These are phyloP conservation scores for Yamadazyma sp. DNA, from an alignment of 1,139 yeast species.

Conservation along the genomic window DNA sequence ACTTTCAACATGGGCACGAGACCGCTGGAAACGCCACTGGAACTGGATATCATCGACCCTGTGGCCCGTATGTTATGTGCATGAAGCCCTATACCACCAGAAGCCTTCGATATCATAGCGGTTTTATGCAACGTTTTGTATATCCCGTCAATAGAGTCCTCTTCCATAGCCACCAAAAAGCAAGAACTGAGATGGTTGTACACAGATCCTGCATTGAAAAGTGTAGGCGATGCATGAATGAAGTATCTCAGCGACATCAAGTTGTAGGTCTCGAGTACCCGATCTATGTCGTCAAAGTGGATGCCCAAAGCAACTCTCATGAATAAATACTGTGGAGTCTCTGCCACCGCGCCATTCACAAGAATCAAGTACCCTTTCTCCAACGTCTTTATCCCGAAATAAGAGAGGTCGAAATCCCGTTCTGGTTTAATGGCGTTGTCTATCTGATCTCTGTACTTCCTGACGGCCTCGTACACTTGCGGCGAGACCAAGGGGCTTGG, in stretches of 20 bases:
- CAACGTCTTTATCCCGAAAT: conserved; percentile 55
- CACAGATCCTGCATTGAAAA: conserved; percentile 55
- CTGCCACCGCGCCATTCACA: conserved; percentile 35
- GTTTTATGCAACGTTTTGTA: conserved; percentile 54
- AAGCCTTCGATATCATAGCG: conserved; percentile 57
- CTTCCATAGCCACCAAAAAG: conserved; percentile 56
- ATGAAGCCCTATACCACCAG: conserved; percentile 62
- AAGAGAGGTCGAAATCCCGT: conserved; percentile 44
- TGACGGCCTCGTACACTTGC: conserved; percentile 29
- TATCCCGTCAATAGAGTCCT: conserved; percentile 60
- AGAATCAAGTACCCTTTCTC: conserved; percentile 47
- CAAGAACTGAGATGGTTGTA: conserved; percentile 52
- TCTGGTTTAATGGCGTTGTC: conserved; percentile 35
- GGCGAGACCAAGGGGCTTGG: conserved; percentile 14
- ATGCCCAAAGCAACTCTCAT: conserved; percentile 57
- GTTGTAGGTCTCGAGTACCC: conserved; percentile 48
- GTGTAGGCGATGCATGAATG: conserved; percentile 58
- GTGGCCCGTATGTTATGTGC: conserved; percentile 52
- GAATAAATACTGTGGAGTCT: conserved; percentile 52
- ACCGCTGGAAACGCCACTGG: conserved; percentile 58
- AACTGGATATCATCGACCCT: conserved; percentile 52
- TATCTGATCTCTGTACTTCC: conserved; percentile 29
- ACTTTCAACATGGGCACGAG: conserved; percentile 60
- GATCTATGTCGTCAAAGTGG: conserved; percentile 39
- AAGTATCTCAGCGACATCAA: conserved; percentile 52